Evolutionary conservation across 148 eudicot genomes (phyloP), one percentile per base, ranked within the genome.

Genomic region (Chenopodium quinoa): DNA sequence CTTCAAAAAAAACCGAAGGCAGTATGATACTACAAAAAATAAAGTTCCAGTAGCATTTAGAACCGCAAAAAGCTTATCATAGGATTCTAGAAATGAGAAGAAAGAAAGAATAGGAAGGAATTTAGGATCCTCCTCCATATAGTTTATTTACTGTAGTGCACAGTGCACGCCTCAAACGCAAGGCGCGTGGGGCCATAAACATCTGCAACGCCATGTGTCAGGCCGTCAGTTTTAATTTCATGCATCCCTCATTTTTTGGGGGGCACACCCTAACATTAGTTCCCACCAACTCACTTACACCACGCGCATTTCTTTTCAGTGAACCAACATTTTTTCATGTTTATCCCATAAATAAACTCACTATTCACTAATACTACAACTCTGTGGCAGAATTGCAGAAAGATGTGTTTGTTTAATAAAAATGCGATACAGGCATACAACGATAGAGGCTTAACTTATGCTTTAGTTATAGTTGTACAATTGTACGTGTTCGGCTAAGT

Each of bases 111-210:
- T 56, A 2, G 27, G 34, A 27, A n/a, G 8, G n/a, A 0, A 9
- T 8, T 37, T 71, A 44, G 23, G 75, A 71, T 71, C 75, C 75
- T 11, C 50, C 47, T 68, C 27, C 71, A 27, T 25, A 34, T 34
- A 34, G 40, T 34, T 34, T 12, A 34, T 70, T 34, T 31, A 29
- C 27, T 19, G 17, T 50, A 47, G 13, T 74, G 58, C 8, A 75
- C 75, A 73, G 25, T 17, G 78, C 81, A 73, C 78, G 85, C 79
- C 76, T 12, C 69, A 78, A 64, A 65, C 46, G 69, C 60, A 78
- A 83, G 78, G 74, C 79, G 79, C 85, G 82, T 83, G 70, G 85
- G 0, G 75, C 79, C 85, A 83, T 7, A 25, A 14, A 12, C 40
- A 20, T 73, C 58, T 79, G 44, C 9, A 40, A 56, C 10, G 37